These are phyloP conservation scores for Candida krabiensis DNA, from an alignment of 805 yeast genomes.

Conservation along the genomic window DNA sequence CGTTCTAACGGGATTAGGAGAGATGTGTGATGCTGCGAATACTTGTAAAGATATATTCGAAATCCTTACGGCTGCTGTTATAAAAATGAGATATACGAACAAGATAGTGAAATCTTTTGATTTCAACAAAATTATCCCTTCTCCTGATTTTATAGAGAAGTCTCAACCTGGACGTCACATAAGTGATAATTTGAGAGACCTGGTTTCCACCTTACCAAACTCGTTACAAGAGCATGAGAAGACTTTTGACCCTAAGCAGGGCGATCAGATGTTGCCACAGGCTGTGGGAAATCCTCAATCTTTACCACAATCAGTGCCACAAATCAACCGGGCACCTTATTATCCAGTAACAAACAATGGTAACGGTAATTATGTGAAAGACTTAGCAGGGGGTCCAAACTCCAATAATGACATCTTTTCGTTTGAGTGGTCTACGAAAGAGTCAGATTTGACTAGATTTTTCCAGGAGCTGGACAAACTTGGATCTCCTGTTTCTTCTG, in stretches of 20 bases:
- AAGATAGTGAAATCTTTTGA: conserved; percentile 26
- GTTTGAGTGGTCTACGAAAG: conserved; percentile 39
- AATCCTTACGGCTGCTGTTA: conserved; percentile 68
- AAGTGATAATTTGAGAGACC: conserved; percentile 38
- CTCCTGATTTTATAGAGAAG: conserved; percentile 27
- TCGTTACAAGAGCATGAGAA: conserved; percentile 16
- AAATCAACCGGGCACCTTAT: too few species aligned
- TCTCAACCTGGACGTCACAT: conserved; percentile 37
- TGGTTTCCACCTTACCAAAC: conserved; percentile 37
- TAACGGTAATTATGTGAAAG: conserved; percentile 1
- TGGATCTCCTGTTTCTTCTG: conserved; percentile 26
- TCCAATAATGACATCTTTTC: conserved; percentile 6
- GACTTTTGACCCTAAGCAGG: background rate
- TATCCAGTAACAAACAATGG: background rate
- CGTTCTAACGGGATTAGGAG: conserved; percentile 60
- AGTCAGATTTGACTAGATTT: conserved; percentile 43
- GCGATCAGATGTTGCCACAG: too few species aligned
- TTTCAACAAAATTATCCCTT: conserved; percentile 26
- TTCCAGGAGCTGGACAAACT: conserved; percentile 46
- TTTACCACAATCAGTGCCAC: background rate
- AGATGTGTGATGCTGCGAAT: conserved; percentile 75
- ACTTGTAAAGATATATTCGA: conserved; percentile 73
- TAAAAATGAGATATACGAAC: conserved; percentile 53
- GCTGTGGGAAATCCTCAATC: background rate
- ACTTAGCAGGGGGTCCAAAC: conserved; percentile 1